Base-by-base conservation (phyloP, 1,139 yeast genomes). In the Hyphopichia burtonii region DNA sequence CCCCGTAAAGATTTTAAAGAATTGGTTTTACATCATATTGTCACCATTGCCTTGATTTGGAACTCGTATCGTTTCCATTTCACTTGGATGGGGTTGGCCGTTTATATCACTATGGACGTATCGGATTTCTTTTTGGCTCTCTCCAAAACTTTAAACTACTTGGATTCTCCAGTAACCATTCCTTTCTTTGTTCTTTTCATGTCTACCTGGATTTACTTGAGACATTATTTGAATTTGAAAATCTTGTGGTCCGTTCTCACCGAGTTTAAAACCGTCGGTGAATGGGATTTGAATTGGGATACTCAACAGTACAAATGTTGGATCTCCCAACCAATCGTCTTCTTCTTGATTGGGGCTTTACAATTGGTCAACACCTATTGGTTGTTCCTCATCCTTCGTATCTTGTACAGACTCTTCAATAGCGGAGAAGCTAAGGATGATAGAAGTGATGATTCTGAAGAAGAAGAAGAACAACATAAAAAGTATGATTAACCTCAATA, bases 281-380 rank as follows among this genome's bases (percentile, higher is more conserved):
- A 83, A 47, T 90, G 76, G 68, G 77, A 76, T 43, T 74, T 94
- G 54, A 82, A 89, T 68, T 93, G 91, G 83, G 88, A 77, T n/a
- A 83, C 94, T 27, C 93, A 90, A 61, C 96, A 91, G 63, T 93
- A 91, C 72, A 93, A 94, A 66, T 93, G 98, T 68, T 89, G 88
- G 84, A 87, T 94, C 51, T 86, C 98, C 15, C 96, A 88, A 67
- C 86, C 87, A 46, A 90, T 93, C 59, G 91, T 93, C 2, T 91
- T 93, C 57, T 65, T 68, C 17, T 77, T 93, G 57, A 77, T 93
- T 46, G 71, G 78, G 44, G 91, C 94, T 1, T 76, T 93, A 51
- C 99, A 93, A 62, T 57, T 88, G 44, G 91, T 93, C 45, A 93
- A 93, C 58, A 56, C 78, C 19, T 93, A 87, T 68, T 93, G 99